Conservation (phyloP, 192 early-diverging fungal genomes). For the Glomus cerebriforme region DNA sequence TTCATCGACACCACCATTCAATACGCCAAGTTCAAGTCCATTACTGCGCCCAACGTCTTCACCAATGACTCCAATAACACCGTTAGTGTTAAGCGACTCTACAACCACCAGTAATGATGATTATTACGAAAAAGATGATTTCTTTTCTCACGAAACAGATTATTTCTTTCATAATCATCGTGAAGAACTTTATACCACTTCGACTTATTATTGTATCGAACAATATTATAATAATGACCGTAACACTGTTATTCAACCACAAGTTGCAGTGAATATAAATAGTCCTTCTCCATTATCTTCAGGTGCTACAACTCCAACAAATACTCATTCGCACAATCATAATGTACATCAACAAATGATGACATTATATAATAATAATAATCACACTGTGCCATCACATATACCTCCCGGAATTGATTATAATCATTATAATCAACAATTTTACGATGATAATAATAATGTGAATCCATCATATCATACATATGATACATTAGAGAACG, state of each 20-base stretch:
- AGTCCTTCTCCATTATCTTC: neutral
- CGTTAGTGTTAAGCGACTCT: neutral
- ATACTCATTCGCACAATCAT: neutral
- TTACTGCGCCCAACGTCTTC: slow-evolving; percentile 7
- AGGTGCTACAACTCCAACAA: neutral
- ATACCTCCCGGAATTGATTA: too few species aligned
- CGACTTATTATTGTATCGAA: neutral
- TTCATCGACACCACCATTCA: neutral
- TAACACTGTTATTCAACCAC: neutral
- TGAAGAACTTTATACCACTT: neutral
- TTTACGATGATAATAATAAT: too few species aligned
- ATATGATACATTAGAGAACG: neutral
- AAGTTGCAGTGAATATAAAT: neutral
- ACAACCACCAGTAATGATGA: neutral
- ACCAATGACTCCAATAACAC: slow-evolving; percentile 27
- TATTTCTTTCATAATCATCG: slow-evolving; percentile 12
- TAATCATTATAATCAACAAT: too few species aligned
- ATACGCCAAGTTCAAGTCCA: slow-evolving; percentile 20
- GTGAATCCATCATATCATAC: neutral
- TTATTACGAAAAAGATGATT: neutral
- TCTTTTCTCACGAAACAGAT: neutral
- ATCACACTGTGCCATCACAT: neutral
- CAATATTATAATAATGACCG: neutral
- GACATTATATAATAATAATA: neutral
- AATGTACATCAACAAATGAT: neutral